Base-by-base conservation (phyloP, 2,329 filamentous ascomycete species). In the Colletotrichum camelliae region DNA sequence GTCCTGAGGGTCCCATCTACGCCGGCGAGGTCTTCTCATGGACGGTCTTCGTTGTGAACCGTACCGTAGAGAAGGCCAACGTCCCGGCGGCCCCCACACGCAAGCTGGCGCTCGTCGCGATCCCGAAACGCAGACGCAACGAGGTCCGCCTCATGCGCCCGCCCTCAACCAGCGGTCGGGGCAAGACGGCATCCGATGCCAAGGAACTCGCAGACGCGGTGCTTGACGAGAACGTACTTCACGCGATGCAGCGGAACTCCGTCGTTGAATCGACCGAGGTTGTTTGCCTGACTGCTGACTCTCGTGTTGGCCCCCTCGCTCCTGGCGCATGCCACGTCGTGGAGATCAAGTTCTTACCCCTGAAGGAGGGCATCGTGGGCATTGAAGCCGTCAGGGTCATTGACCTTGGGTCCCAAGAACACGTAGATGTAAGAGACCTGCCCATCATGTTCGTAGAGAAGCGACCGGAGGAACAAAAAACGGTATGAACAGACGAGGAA, bases 11-110 rank as follows among this genome's bases (percentile, higher is more conserved):
- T 27, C 87, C 89, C 69, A 87, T 95, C 29, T 88, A 87, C 73
- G 89, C 92, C 0, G 93, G 93, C 48, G 89, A 94, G 61, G 87
- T 92, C 66, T 96, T 97, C 82, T 86, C 87, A 55, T 95, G 95
- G 93, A 90, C 89, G 39, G 89, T 96, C 18, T 94, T 95, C 80
- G 92, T 96, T 48, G 93, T 95, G 78, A 97, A 96, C 83, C 91
- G 93, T 65, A 91, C 90, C 62, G 85, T 86, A 55, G 89, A 86
- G 33, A 84, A 80, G 72, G 37, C 72, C 31, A 70, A 68, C 33
- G 67, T 61, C 73, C 80, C 85, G 29, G 85, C 87, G 39, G 79
- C 83, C 0, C 81, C 86, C 3, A 85, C 90, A 4, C 91, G 94
- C 67, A 94, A 95, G 80, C 88, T 97, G 48, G 93, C 94, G 31